phyloP scores from a whole-genome alignment of 208 protist genomes.

The Crithidia sp. region DNA sequence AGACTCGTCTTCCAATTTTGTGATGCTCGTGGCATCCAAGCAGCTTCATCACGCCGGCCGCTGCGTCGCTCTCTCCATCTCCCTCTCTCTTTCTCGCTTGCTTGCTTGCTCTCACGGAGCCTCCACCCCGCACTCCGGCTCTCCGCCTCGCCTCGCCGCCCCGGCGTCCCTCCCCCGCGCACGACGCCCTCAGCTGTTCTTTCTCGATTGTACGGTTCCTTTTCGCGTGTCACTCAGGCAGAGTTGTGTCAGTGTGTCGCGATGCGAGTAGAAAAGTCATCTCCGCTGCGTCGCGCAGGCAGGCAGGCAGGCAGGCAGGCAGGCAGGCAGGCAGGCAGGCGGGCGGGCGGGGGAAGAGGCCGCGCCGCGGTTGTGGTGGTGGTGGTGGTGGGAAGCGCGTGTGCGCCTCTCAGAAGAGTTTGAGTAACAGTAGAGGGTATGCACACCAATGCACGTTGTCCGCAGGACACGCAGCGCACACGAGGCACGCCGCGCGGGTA shows the following conservation, averaged over 20 bases:
- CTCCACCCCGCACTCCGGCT: neutral
- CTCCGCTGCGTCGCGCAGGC: slow-evolving; percentile 2
- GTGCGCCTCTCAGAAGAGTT: slow-evolving; percentile 18
- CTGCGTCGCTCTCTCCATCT: neutral
- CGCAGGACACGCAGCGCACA: slow-evolving; percentile 20
- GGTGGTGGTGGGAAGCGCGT: neutral
- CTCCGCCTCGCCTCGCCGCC: neutral
- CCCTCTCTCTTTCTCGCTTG: neutral
- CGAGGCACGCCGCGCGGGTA: slow-evolving; percentile 19
- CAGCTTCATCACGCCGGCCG: slow-evolving; percentile 28
- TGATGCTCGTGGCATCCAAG: slow-evolving; percentile 32
- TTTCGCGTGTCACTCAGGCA: slow-evolving; percentile 61
- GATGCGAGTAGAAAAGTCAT: slow-evolving; percentile 39
- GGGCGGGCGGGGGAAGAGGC: neutral
- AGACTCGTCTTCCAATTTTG: slow-evolving; percentile 35
- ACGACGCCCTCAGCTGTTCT: slow-evolving; percentile 48
- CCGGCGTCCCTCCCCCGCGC: neutral
- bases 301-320: neutral
- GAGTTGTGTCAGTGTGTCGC: slow-evolving; percentile 33
- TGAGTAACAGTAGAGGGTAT: slow-evolving; percentile 32
- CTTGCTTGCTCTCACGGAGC: too few relatives aligned
- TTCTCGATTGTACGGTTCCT: slow-evolving; percentile 74
- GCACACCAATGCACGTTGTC: slow-evolving; percentile 36
- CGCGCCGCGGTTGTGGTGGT: slow-evolving; percentile 1
- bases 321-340: neutral